Percentiles rank a stretch among this genome's conserved stretches.
These are phyloP conservation scores for Hydrangea macrophylla DNA, from an alignment of 148 eudicot genomes.

Conservation along the genomic window DNA sequence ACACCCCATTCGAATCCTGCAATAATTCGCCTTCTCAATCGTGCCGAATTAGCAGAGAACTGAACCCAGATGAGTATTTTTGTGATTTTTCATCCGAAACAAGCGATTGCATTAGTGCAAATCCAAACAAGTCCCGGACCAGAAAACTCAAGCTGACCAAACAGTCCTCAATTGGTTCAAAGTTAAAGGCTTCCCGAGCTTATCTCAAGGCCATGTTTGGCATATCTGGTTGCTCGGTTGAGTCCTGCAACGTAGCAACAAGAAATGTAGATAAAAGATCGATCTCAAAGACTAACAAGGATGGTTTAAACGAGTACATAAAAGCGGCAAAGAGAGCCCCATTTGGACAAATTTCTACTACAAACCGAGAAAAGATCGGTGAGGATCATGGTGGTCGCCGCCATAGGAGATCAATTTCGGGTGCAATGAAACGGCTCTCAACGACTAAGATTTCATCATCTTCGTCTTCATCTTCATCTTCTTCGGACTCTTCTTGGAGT, in stretches of 20 bases:
- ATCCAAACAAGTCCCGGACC: conserved; percentile 52
- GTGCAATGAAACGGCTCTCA: conserved; percentile 56
- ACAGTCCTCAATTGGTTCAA: conserved; percentile 33
- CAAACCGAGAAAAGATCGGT: conserved; percentile 19
- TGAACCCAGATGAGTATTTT: conserved; percentile 53
- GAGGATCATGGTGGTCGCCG: conserved; percentile 22
- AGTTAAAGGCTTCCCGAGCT: conserved; percentile 39
- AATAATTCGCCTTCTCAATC: conserved; percentile 59
- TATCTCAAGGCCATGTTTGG: conserved; percentile 51
- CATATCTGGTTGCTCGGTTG: conserved; percentile 39
- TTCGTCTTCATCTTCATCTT: conserved; percentile 36
- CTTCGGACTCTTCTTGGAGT: conserved; percentile 32
- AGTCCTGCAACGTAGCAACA: conserved; percentile 16
- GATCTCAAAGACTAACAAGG: conserved; percentile 3
- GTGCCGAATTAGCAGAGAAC: conserved; percentile 54
- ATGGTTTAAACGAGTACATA: conserved; percentile 12
- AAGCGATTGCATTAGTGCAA: neutral
- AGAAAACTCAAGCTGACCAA: conserved; percentile 52
- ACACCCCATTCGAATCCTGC: conserved; percentile 71
- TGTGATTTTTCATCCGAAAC: conserved; percentile 21
- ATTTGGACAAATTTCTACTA: conserved; percentile 21
- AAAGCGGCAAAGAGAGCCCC: conserved; percentile 19
- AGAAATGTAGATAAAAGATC: conserved; percentile 18
- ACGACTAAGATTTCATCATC: conserved; percentile 26
- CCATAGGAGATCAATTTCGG: conserved; percentile 71